These are phyloP conservation scores for Microbotryum violaceum DNA, from an alignment of 1,284 basidiomycete species.

Conservation along the genomic window DNA sequence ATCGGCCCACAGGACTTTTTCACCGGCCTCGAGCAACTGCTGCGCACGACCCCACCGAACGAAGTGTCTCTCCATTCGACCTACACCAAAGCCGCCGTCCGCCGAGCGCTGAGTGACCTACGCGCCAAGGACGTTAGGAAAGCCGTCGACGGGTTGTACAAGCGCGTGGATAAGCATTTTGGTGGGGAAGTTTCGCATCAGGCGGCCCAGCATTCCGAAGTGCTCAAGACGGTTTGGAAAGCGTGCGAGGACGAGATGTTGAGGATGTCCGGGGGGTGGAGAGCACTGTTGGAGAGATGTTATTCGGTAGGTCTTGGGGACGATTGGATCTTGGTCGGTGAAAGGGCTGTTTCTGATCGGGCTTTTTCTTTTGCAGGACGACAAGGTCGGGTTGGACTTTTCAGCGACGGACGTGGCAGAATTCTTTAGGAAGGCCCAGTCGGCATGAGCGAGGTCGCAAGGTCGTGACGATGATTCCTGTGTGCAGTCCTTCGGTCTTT, in stretches of 20 bases:
- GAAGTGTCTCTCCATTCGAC: slow-evolving; percentile 70
- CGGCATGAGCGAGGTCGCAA: neutral
- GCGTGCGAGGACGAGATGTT: slow-evolving; percentile 74
- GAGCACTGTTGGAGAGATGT: slow-evolving; percentile 61
- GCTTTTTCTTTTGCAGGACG: slow-evolving; percentile 10
- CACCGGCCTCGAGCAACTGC: slow-evolving; percentile 76
- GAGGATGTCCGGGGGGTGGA: slow-evolving; percentile 61
- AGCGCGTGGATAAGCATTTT: slow-evolving; percentile 94
- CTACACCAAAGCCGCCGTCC: slow-evolving; percentile 69
- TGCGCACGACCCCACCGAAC: slow-evolving; percentile 69
- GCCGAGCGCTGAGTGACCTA: slow-evolving; percentile 79
- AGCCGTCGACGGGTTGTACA: slow-evolving; percentile 70
- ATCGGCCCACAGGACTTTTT: slow-evolving; percentile 68
- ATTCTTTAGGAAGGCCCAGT: slow-evolving; percentile 15
- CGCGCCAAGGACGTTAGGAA: slow-evolving; percentile 80
- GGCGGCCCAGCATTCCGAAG: slow-evolving; percentile 56
- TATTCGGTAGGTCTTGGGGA: slow-evolving; percentile 44
- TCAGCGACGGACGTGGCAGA: slow-evolving; percentile 13
- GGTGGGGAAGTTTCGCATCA: slow-evolving; percentile 51
- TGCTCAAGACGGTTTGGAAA: slow-evolving; percentile 76
- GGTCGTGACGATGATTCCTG: no score
- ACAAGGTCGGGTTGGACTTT: slow-evolving; percentile 23
- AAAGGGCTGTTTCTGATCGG: no score
- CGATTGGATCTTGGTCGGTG: no score
- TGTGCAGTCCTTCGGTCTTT: no score